Evolutionary conservation across 331 rosid genomes (phyloP), one percentile per base, ranked within the genome.

Genomic region (Prunus yedoensis): DNA sequence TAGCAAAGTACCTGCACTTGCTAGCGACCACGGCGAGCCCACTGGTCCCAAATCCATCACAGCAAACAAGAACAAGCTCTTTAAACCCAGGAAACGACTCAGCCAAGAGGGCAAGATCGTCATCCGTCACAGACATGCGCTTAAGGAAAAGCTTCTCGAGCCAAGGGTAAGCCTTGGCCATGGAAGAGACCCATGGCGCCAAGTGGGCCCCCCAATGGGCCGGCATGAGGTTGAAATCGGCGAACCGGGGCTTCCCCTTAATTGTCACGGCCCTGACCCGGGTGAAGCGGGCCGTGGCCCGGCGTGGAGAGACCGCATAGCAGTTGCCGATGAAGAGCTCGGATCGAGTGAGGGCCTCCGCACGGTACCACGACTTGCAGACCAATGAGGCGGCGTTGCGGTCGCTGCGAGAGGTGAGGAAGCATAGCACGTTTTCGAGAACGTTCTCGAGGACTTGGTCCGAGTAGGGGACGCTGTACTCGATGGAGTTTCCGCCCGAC

Each of bases 361-460:
- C 97, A 4, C 93, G 93, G 77, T 78, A 93, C 98, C 98, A 93
- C 7, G 92, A 91, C 85, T 89, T 91, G 85, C 97, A 91, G 50
- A 93, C 97, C 87, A 91, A 89, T 84, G 98, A 91, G 87, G 97
- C 98, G 45, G 96, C 91, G 91, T 85, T 93, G 30, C 98, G 94
- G 90, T 93, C 98, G 10, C 89, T 83, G 45, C 96, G 86, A 6
- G 88, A 84, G 60, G 88, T 79, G 25, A 93, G 93, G 78, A 93
- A 93, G 87, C 89, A 91, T 63, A 93, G 94, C 23, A 93, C 98
- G 95, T 86, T 93, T 30, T 93, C 98, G 2, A 93, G 90, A 4
- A 93, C 98, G 85, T 93, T 93, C 86, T 91, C 97, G 4, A 93
- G 90, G 13, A 89, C 93, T 54, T 93, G 93, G 89, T 89, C 98